phyloP scores from a whole-genome alignment of 2,329 filamentous ascomycete genomes.

The Clarireedia monteithiana region DNA sequence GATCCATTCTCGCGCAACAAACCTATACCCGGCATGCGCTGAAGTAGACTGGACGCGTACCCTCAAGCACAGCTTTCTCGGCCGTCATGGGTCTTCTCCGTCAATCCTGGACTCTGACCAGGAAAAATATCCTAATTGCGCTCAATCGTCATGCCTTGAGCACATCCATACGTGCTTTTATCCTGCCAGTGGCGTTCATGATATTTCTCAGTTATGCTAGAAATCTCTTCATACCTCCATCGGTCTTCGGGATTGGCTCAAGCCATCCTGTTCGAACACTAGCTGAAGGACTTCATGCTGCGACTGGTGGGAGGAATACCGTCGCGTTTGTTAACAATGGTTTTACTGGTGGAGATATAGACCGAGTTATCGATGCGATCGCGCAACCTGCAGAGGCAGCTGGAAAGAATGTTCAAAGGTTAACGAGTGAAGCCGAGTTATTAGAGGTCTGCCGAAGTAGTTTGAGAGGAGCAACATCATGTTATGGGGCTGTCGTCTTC shows the following conservation, averaged over 20 bases:
- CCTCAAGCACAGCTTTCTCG: neutral
- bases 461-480: constrained; percentile 59
- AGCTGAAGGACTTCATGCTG: constrained; percentile 50
- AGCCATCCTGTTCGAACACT: constrained; percentile 56
- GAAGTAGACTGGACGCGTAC: neutral
- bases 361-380: constrained; percentile 58
- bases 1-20: too few species aligned
- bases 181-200: constrained; percentile 51
- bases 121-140: constrained; percentile 55
- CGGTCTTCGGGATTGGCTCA: constrained; percentile 63
- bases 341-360: constrained; percentile 59
- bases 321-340: constrained; percentile 76
- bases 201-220: constrained; percentile 63
- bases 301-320: constrained; percentile 53
- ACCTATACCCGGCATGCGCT: neutral
- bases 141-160: constrained; percentile 44
- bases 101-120: constrained; percentile 53
- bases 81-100: constrained; percentile 42
- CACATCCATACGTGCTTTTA: constrained; percentile 48
- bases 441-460: constrained; percentile 54
- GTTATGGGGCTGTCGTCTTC: constrained; percentile 70
- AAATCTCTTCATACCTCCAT: constrained; percentile 75
- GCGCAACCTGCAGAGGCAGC: constrained; percentile 46
- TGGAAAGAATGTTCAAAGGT: constrained; percentile 47
- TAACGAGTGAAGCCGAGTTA: constrained; percentile 50